phyloP scores from a whole-genome alignment of 108 stramenopile genomes.

The Aurantiochytrium sp. region DNA sequence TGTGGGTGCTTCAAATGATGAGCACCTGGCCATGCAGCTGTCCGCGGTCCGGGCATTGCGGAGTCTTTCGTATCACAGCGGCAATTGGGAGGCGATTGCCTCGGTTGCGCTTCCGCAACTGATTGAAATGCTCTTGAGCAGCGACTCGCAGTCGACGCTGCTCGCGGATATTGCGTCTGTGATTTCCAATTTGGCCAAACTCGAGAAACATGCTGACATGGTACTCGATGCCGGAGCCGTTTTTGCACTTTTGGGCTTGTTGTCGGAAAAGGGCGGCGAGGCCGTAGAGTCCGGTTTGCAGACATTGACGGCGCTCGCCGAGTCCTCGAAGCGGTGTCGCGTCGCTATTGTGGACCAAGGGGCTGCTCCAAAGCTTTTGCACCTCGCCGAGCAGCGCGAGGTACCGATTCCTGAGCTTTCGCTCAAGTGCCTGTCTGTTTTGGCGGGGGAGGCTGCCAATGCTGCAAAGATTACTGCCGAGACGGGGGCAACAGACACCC shows the following conservation, averaged over 20 bases:
- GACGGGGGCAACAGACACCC: neutral
- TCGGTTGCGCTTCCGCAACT: neutral
- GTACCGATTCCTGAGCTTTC: neutral
- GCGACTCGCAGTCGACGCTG: neutral
- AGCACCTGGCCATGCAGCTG: neutral
- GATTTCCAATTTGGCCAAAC: neutral
- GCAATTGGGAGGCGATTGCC: neutral
- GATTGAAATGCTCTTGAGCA: neutral
- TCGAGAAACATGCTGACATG: neutral
- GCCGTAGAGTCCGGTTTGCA: neutral
- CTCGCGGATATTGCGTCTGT: neutral
- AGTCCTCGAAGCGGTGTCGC: slow-evolving; percentile 14
- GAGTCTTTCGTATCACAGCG: neutral
- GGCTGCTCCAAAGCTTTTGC: neutral
- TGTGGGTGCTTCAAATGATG: neutral
- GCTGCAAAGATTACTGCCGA: slow-evolving; percentile 7
- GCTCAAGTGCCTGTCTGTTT: neutral
- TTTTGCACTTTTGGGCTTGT: neutral
- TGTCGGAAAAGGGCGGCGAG: neutral
- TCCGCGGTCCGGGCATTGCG: neutral
- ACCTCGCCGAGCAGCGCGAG: neutral
- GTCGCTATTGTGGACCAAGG: slow-evolving; percentile 10
- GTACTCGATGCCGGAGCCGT: neutral
- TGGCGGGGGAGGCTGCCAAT: neutral
- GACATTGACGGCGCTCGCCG: neutral